phyloP scores from a whole-genome alignment of 805 yeast genomes.

The Saturnispora sanitii region DNA sequence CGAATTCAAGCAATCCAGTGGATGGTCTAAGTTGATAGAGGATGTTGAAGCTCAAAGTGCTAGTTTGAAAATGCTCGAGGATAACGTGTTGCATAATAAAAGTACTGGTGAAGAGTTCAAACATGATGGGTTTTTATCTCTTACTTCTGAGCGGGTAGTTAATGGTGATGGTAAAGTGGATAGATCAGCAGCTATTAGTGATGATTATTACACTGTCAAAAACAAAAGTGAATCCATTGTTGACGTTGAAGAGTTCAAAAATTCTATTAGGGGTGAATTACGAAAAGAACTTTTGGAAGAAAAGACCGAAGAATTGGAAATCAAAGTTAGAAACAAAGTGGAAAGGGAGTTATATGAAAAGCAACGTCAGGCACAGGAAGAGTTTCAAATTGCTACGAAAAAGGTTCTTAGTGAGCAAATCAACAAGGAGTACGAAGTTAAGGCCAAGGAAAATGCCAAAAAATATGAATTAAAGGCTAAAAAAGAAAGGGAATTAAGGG shows the following conservation, averaged over 20 bases:
- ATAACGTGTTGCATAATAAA: neutral
- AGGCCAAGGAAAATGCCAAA: neutral
- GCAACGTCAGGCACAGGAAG: neutral
- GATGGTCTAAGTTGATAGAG: constrained; percentile 7
- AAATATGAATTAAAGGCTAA: neutral
- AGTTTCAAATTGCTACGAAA: neutral
- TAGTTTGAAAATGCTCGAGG: neutral
- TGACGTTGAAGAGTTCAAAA: constrained; percentile 1
- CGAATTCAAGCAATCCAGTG: constrained; percentile 7
- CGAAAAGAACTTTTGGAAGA: constrained; percentile 3
- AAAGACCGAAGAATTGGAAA: neutral
- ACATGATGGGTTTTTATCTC: constrained; percentile 1
- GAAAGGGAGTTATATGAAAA: neutral
- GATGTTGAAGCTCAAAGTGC: neutral
- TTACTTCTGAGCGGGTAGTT: neutral
- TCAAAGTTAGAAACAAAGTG: neutral
- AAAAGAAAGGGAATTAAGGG: neutral
- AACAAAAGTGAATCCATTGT: neutral
- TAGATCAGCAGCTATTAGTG: neutral
- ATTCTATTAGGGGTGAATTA: neutral
- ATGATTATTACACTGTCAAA: neutral
- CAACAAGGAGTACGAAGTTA: neutral
- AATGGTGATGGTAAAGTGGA: too few relatives aligned
- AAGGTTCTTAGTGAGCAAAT: neutral
- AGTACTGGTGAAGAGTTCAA: neutral